Evolutionary conservation across 2,329 filamentous ascomycete genomes (phyloP).

Genomic region (Aspergillus sp.): DNA sequence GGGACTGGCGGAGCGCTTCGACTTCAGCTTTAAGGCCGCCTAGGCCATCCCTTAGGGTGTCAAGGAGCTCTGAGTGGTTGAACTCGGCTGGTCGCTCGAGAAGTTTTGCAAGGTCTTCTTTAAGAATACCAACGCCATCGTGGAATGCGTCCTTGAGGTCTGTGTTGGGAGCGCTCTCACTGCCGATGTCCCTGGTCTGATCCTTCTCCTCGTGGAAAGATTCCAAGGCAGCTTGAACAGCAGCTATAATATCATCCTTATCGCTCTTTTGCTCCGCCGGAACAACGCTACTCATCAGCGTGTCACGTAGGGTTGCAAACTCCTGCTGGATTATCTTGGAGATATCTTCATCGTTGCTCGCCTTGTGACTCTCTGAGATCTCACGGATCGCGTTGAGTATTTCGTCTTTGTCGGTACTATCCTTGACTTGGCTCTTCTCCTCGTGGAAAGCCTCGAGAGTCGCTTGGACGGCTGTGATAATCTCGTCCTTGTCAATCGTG

Average conservation of each 20-base stretch:
- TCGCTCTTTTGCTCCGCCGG: constrained; percentile 38
- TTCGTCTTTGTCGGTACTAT: constrained; percentile 58
- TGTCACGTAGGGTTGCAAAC: constrained; percentile 60
- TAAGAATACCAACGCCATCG: constrained; percentile 71
- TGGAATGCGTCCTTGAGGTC: constrained; percentile 63
- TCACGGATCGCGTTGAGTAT: constrained; percentile 61
- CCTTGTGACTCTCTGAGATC: constrained; percentile 38
- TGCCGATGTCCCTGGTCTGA: constrained; percentile 31
- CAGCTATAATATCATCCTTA: constrained; percentile 52
- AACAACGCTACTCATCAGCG: constrained; percentile 31
- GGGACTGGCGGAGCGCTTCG: constrained; percentile 66
- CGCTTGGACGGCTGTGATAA: constrained; percentile 56
- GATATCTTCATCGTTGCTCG: constrained; percentile 22
- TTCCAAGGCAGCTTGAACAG: constrained; percentile 39
- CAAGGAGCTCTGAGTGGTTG: constrained; percentile 85
- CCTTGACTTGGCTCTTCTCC: constrained; percentile 53
- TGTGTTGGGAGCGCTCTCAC: constrained; percentile 54
- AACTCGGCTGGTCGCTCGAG: constrained; percentile 77
- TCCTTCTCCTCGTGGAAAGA: neutral
- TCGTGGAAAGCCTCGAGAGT: constrained; percentile 46
- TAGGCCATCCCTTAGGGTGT: constrained; percentile 81
- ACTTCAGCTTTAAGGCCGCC: constrained; percentile 75
- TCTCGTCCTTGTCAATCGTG: constrained; percentile 19
- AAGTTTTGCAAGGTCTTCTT: constrained; percentile 72
- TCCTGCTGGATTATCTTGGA: constrained; percentile 57